Evolutionary conservation across 495 filamentous ascomycete genomes (phyloP).

Genomic region (Penicillium samsonianum): DNA sequence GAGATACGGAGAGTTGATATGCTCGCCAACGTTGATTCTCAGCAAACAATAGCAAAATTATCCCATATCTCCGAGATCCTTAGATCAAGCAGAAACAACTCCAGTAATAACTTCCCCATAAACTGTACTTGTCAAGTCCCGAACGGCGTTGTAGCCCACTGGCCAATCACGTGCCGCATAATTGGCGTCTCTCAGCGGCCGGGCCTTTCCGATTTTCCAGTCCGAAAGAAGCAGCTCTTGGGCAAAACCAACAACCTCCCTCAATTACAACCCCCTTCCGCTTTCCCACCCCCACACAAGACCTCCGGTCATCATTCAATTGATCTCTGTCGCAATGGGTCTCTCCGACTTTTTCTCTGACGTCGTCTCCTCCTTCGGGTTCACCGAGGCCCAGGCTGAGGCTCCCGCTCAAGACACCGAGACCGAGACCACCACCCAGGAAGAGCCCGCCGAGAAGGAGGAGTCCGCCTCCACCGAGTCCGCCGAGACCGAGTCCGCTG

Average conservation of each 20-base stretch:
- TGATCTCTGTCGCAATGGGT: constrained; percentile 56
- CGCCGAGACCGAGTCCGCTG: constrained; percentile 34
- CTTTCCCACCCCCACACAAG: constrained; percentile 22
- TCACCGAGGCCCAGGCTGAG: constrained; percentile 63
- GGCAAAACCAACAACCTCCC: constrained; percentile 41
- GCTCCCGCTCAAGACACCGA: constrained; percentile 49
- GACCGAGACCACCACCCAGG: constrained; percentile 54
- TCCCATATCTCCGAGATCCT: neutral
- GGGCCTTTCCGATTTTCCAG: constrained; percentile 50
- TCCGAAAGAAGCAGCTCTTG: constrained; percentile 35
- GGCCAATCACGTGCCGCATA: constrained; percentile 51
- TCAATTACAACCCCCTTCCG: constrained; percentile 39
- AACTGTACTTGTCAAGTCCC: neutral
- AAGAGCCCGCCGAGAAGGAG: constrained; percentile 53
- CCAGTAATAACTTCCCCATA: neutral
- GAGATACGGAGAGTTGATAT: neutral
- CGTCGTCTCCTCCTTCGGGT: constrained; percentile 57
- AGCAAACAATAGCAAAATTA: neutral
- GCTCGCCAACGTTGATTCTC: neutral
- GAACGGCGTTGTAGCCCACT: constrained; percentile 1
- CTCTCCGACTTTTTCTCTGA: constrained; percentile 66
- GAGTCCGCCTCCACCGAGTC: constrained; percentile 38
- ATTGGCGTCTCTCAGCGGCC: constrained; percentile 47
- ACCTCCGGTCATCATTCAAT: constrained; percentile 40
- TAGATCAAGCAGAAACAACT: neutral